Evolutionary conservation across 768 basidiomycete species (phyloP).

Genomic region (Tephrocybe sp.): DNA sequence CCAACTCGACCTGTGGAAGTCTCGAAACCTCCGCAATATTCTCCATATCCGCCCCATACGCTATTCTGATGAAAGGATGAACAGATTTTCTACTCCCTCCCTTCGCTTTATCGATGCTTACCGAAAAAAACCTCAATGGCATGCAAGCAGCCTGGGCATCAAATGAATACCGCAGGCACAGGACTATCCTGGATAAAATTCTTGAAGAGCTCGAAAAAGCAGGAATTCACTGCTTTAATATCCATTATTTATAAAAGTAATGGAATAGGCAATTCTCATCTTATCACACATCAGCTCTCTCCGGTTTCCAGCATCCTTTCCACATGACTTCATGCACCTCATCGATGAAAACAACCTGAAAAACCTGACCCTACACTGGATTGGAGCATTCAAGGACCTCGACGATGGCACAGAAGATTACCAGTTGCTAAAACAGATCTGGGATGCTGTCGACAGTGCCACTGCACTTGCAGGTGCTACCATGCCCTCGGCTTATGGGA

Average conservation of each 20-base stretch:
- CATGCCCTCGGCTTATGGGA: constrained; percentile 27
- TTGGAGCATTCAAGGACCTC: constrained; percentile 34
- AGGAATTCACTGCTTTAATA: not conserved
- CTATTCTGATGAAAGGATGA: constrained; percentile 55
- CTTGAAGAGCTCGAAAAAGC: not conserved
- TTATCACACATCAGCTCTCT: constrained; percentile 30
- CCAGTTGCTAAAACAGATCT: constrained; percentile 19
- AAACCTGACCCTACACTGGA: constrained; percentile 37
- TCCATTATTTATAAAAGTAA: no score
- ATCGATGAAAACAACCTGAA: constrained; percentile 35
- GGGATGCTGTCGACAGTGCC: constrained; percentile 33
- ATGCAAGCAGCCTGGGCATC: not conserved
- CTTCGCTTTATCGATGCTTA: constrained; percentile 2
- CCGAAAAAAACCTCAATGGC: not conserved
- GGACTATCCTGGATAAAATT: not conserved
- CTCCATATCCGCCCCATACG: constrained; percentile 57
- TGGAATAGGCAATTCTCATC: constrained; percentile 29
- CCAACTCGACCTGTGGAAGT: constrained; percentile 19
- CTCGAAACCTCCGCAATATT: constrained; percentile 48
- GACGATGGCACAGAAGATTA: constrained; percentile 27
- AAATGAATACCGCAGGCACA: not conserved
- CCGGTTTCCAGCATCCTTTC: constrained; percentile 34
- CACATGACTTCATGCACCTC: constrained; percentile 48
- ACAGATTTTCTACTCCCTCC: no score
- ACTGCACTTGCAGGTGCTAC: constrained; percentile 23